A percentile compares a stretch with the other conserved stretches of the same genome.
Conservation (phyloP, 1,284 basidiomycete species). For the Rhodotorula mucilaginosa region DNA sequence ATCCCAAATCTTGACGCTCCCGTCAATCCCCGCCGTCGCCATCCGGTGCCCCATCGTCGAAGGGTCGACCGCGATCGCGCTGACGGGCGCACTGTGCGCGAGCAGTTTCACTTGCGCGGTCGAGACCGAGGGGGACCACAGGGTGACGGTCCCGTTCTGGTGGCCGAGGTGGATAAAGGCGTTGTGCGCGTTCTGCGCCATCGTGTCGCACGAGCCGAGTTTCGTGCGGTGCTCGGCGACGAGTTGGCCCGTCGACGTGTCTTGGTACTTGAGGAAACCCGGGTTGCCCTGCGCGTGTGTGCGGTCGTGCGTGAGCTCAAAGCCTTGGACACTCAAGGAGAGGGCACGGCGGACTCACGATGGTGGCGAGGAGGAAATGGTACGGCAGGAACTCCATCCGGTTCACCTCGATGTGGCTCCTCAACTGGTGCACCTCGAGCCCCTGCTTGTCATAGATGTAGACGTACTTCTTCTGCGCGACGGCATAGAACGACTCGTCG, state of each 20-base stretch:
- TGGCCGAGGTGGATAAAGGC: conserved; percentile 93
- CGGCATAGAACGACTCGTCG: conserved; percentile 87
- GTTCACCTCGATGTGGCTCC: conserved; percentile 80
- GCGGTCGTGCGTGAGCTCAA: conserved; percentile 46
- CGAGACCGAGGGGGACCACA: conserved; percentile 94
- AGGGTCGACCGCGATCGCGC: conserved; percentile 77
- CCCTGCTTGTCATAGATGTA: conserved; percentile 95
- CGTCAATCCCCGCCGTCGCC: conserved; percentile 84
- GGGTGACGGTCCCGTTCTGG: conserved; percentile 80
- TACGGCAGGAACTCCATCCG: conserved; percentile 90
- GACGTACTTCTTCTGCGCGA: conserved; percentile 93
- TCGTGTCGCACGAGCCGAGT: conserved; percentile 77
- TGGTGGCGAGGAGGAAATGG: conserved; percentile 86
- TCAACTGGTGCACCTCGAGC: conserved; percentile 83
- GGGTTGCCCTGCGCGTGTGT: conserved; percentile 63
- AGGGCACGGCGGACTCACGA: conserved; percentile 57
- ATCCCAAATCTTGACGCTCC: conserved; percentile 91
- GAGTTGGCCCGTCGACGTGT: conserved; percentile 87
- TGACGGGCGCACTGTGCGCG: conserved; percentile 84
- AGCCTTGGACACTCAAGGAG: conserved; percentile 54
- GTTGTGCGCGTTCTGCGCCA: conserved; percentile 88
- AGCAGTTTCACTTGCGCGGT: conserved; percentile 87
- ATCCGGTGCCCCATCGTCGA: conserved; percentile 78
- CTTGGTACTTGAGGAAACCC: conserved; percentile 94
- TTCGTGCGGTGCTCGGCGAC: conserved; percentile 87